Evolutionary conservation across 228 moss, liverwort and hornwort genomes (phyloP).

Genomic region (Sphagnum fallax): DNA sequence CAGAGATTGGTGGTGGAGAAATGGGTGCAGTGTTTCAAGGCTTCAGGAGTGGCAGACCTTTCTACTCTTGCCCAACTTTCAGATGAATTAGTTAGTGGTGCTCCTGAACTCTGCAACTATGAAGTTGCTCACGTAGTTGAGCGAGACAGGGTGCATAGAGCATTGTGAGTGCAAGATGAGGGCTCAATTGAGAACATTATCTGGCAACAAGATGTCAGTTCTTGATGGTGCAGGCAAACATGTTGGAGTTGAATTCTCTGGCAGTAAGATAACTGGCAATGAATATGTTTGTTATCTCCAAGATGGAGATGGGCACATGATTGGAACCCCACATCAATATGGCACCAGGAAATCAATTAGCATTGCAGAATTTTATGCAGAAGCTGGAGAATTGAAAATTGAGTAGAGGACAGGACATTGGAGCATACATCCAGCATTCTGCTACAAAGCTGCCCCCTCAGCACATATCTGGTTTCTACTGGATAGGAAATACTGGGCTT

Average conservation of each 20-base stretch:
- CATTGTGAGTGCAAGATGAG: conserved; percentile 55
- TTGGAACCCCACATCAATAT: not conserved
- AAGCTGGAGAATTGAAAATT: not conserved
- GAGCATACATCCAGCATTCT: conserved; percentile 5
- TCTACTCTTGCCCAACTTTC: conserved; percentile 32
- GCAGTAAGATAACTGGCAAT: no score
- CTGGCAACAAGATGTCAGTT: conserved; percentile 13
- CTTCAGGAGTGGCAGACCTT: conserved; percentile 45
- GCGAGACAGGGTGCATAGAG: conserved; percentile 63
- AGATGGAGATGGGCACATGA: conserved; percentile 7
- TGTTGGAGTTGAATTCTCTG: no score
- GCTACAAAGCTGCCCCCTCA: conserved; percentile 7
- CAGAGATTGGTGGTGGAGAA: conserved; percentile 36
- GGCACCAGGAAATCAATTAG: no score
- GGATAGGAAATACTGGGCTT: conserved; percentile 81
- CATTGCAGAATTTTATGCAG: no score
- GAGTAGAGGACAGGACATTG: conserved; percentile 6
- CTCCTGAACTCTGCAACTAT: conserved; percentile 68
- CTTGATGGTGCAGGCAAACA: conserved; percentile 1
- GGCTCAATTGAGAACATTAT: conserved; percentile 44
- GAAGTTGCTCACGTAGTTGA: conserved; percentile 73
- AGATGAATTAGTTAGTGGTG: conserved; percentile 45
- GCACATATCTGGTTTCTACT: conserved; percentile 41
- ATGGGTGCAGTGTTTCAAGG: conserved; percentile 64
- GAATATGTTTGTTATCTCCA: not conserved